Evolutionary conservation across 441 rosid genomes (phyloP), one percentile per base, ranked within the genome.

Genomic region (Eutrema salsugineum): DNA sequence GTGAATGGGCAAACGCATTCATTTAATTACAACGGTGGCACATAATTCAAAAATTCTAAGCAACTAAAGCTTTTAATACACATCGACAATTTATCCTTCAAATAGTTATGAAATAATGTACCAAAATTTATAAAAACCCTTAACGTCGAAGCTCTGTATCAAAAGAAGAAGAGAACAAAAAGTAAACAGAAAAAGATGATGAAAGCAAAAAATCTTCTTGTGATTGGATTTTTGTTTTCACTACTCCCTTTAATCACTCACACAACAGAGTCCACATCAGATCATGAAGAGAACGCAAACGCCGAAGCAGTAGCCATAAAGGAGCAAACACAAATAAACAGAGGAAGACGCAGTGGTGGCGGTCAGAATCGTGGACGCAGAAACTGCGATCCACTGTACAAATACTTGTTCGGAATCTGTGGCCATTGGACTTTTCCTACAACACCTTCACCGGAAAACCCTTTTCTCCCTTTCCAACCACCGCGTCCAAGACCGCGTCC

Each of bases 371-470:
- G 74, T 68, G 58, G 70, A 47, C 70, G 75, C 55, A 62, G 54
- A 76, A 64, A 27, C 55, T 86, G 88, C 40, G 88, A 84, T 63
- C 91, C 87, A 6, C 60, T 84, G n/a, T 86, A 68, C 54, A 74
- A 35, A 15, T 84, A 76, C 72, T 72, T 86, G 7, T 86, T 86
- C 63, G 84, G 65, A 66, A 70, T 24, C 1, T 86, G 90, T 61
- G 86, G 86, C 10, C 81, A 44, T 14, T 86, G 88, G 90, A 86
- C 88, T 71, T 86, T 86, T 62, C 77, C 83, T 11, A 79, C 80
- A 15, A 47, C 73, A 2, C 80, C 82, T 40, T 84, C 86, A 0
- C 88, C 85, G 0, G 71, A 73, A 5, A 84, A 84, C 55, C 90
- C 90, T 1, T 86, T 86, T 72, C 58, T 68, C 62, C 81, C 86